Conservation (phyloP, 148 eudicot species). For the Camellia granthamiana region DNA sequence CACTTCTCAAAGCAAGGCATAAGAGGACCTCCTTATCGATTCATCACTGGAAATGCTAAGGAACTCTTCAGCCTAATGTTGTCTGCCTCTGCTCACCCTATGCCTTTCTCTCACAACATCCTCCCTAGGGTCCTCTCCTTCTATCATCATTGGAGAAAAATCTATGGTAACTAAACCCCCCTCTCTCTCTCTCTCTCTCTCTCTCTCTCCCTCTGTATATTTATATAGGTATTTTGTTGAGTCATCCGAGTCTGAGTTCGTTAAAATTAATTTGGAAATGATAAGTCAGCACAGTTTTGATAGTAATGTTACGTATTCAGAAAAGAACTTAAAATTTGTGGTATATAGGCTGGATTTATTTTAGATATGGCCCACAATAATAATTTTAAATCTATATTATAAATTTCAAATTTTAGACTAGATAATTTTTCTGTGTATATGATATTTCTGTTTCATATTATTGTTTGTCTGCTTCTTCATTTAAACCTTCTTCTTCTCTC, state of each 20-base stretch:
- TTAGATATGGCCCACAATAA: too few species aligned
- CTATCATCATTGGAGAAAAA: conserved; percentile 95
- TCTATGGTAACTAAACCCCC: conserved; percentile 55
- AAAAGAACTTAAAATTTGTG: too few species aligned
- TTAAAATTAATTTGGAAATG: too few species aligned
- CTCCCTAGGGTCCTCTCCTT: conserved; percentile 94
- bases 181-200: neutral
- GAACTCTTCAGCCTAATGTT: conserved; percentile 70
- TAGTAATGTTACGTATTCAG: too few species aligned
- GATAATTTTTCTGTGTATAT: too few species aligned
- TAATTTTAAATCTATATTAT: too few species aligned
- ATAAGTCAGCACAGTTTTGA: too few species aligned
- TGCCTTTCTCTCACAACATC: conserved; percentile 72
- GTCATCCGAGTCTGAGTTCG: too few species aligned
- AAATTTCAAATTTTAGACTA: too few species aligned
- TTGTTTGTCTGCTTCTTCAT: neutral
- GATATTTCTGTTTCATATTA: neutral
- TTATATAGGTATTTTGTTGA: neutral
- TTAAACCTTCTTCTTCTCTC: neutral
- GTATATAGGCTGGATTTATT: too few species aligned
- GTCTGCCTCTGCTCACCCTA: conserved; percentile 72
- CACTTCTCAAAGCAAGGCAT: conserved; percentile 86
- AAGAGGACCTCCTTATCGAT: conserved; percentile 77
- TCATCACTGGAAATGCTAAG: conserved; percentile 84
- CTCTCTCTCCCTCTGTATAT: conserved; percentile 23